Base-by-base conservation (phyloP, 371 early-diverging fungal species). In the Lichtheimia corymbifera region DNA sequence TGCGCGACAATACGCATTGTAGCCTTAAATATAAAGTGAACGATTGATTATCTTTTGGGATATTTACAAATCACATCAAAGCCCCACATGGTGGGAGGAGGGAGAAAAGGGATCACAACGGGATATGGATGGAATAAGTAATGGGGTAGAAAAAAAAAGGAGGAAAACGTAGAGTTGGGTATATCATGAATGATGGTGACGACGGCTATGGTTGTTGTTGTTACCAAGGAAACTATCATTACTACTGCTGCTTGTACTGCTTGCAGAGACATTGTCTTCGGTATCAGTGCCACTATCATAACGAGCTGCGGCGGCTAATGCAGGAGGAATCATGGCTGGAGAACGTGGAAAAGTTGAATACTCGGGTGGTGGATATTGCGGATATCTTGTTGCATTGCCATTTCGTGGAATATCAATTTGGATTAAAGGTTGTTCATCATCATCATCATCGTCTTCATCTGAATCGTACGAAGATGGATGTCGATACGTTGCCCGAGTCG, bases 321-420 rank as follows among this genome's bases (percentile, higher is more conserved):
- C 52, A 24, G 60, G 25, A 42, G 58, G 54, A 13, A 18, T 41
- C 28, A 35, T 53, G n/a, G 51, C 63, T 24, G 63, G 52, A 3
- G 61, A 56, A 20, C 66, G 66, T 17, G 66, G 66, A 45, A 65
- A 65, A 14, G 66, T 61, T 30, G 64, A 67, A 44, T 67, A 67
- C 12, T 63, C 59, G 4, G 68, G 68, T 45, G 68, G 68, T 47
- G 68, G 56, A 27, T 67, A 54, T 3, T 55, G 11, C 15, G 68
- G 68, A 25, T 63, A 59, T 5, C 58, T 50, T 22, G 40, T 18
- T 6, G 11, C 35, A 45, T 53, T 43, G 15, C 57, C 40, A 28
- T 65, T 60, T 5, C 41, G 51, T 43, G 66, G 63, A 11, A 67
- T 66, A 47, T 65, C 49, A 30, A 66, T 62, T 57, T 67, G 68